Base-by-base conservation (phyloP, 768 basidiomycete genomes). In the Naematelia encephala region DNA sequence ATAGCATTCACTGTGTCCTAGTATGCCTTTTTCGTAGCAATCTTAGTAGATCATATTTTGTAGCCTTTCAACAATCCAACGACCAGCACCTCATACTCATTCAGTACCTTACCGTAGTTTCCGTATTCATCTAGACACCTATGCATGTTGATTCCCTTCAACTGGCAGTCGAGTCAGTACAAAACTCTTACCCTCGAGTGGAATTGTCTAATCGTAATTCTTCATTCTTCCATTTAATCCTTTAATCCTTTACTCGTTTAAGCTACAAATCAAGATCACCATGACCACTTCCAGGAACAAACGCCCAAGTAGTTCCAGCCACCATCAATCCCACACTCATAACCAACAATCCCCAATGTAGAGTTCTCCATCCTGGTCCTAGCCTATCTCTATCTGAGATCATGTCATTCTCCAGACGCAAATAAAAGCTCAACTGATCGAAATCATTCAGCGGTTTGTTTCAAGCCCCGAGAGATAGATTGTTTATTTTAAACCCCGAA, bases 221-320 rank as follows among this genome's bases (percentile, higher is more conserved):
- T 16, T 39, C 34, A 16, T 39, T 39, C 34, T 16, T 39, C 16
- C 34, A 16, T 16, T 39, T n/a, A n/a, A 16, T 39, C 16, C 34
- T 16, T 39, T 39, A 8, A 16, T 16, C 16, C 34, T 8, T 16
- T 39, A 39, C 34, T 39, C 8, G 8, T 39, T 8, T 16, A 39
- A 39, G 16, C 16, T 39, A 39, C 34, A 39, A 8, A 39, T 54
- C 47, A 13, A 54, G 52, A 25, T 30, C 58, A 3, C 58, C 58
- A 54, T 60, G 58, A 22, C 58, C 58, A 14, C 51, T 46, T 21
- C 63, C 58, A 1, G 64, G 67, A 19, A 70, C 63, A 69, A 90
- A 84, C 25, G 86, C 85, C 53, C 85, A 85, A 5, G 78, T 68
- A 1, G 89, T 91, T 0, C 89, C 91, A 85, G 87, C 89, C 8